phyloP scores from a whole-genome alignment of 768 basidiomycete genomes.

The Saitozyma sp. region DNA sequence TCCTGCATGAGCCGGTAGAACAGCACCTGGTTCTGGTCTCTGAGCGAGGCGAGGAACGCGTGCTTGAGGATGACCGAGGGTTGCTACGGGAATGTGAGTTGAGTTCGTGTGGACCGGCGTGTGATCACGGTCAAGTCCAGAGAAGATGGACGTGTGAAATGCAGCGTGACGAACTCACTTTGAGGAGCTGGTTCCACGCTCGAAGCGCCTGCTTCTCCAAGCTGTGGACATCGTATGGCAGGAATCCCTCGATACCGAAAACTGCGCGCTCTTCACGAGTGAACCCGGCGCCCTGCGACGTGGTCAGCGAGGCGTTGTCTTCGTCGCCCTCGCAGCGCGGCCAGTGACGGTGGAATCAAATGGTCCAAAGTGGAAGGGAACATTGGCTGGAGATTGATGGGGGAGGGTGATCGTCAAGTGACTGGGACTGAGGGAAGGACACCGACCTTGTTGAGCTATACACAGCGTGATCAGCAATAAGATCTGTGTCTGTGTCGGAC shows the following conservation, averaged over 20 bases:
- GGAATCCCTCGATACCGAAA: constrained; percentile 61
- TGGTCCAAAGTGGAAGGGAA: background rate
- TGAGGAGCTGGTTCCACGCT: constrained; percentile 63
- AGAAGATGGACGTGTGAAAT: background rate
- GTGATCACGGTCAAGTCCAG: background rate
- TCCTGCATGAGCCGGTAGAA: constrained; percentile 70
- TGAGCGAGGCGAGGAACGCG: constrained; percentile 59
- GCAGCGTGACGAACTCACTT: constrained; percentile 21
- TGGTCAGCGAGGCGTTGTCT: background rate
- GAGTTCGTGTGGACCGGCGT: constrained; percentile 9
- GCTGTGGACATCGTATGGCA: constrained; percentile 54
- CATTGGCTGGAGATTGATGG: background rate
- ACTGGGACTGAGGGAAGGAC: too few relatives aligned
- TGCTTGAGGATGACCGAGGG: constrained; percentile 65
- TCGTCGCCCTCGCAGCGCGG: background rate
- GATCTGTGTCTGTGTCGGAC: background rate
- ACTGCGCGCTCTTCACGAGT: constrained; percentile 66
- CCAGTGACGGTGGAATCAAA: background rate
- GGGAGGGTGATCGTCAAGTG: too few relatives aligned
- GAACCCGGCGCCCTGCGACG: constrained; percentile 68
- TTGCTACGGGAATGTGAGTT: constrained; percentile 36
- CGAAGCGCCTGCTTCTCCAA: constrained; percentile 61
- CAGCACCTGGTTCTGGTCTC: constrained; percentile 61
- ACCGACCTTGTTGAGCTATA: constrained; percentile 41
- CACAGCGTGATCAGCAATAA: background rate